Percentiles rank a stretch among this genome's conserved stretches.
phyloP scores from a whole-genome alignment of 2,329 filamentous ascomycete genomes.

The Fusarium transvaalense region DNA sequence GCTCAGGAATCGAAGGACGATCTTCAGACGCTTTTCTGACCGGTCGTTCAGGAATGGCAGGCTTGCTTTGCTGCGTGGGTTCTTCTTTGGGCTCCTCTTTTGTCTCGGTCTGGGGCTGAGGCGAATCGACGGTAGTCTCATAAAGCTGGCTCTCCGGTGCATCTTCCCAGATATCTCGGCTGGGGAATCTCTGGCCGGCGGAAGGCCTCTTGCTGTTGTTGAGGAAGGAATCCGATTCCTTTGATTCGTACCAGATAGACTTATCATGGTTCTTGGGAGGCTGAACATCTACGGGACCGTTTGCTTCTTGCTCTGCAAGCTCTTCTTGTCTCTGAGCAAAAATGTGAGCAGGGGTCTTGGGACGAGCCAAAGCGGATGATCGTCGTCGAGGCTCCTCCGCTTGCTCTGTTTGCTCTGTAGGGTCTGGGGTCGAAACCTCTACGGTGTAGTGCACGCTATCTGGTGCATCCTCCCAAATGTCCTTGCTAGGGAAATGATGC shows the following conservation, averaged over 20 bases:
- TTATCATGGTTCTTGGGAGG: slow-evolving; percentile 51
- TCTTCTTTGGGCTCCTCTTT: slow-evolving; percentile 45
- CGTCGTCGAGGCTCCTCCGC: slow-evolving; percentile 57
- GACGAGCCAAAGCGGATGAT: slow-evolving; percentile 51
- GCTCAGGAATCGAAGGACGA: slow-evolving; percentile 63
- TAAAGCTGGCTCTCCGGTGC: slow-evolving; percentile 85
- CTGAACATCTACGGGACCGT: slow-evolving; percentile 48
- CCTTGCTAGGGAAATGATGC: slow-evolving; percentile 88
- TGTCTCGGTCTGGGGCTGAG: slow-evolving; percentile 22
- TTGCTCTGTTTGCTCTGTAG: slow-evolving; percentile 54
- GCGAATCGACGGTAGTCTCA: slow-evolving; percentile 75
- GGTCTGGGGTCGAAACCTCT: slow-evolving; percentile 83
- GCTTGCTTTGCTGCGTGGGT: slow-evolving; percentile 47
- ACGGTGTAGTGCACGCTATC: slow-evolving; percentile 83
- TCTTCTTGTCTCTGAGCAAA: slow-evolving; percentile 77
- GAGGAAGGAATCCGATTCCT: slow-evolving; percentile 58
- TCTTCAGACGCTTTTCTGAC: slow-evolving; percentile 57
- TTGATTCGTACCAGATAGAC: slow-evolving; percentile 60
- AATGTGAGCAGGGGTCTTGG: slow-evolving; percentile 70
- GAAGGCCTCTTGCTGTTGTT: slow-evolving; percentile 66
- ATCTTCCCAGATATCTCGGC: slow-evolving; percentile 95
- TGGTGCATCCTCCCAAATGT: slow-evolving; percentile 97
- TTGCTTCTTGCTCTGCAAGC: slow-evolving; percentile 68
- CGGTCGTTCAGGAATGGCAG: slow-evolving; percentile 51
- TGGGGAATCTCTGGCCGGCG: slow-evolving; percentile 82